Conservation (phyloP, 1,284 basidiomycete genomes). For the Leccinum fallax region DNA sequence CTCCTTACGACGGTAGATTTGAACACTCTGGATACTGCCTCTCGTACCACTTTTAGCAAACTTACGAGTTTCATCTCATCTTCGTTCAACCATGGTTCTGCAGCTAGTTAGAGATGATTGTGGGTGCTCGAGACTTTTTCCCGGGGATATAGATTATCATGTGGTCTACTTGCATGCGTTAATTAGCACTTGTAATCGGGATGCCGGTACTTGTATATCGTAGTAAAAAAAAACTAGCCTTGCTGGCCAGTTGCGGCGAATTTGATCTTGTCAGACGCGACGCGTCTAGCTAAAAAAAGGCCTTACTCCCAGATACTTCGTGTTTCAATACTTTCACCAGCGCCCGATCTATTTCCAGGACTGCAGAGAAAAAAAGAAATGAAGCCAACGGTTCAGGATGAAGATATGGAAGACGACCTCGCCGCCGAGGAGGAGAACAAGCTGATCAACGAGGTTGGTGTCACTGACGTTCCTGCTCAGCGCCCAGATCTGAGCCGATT, state of each 20-base stretch:
- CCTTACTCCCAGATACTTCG: not conserved
- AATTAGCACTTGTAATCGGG: not conserved
- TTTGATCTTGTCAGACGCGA: not conserved
- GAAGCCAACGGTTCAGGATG: constrained; percentile 62
- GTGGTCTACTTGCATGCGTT: not conserved
- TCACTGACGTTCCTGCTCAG: constrained; percentile 1
- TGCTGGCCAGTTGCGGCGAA: not conserved
- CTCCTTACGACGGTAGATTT: not conserved
- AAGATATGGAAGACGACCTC: constrained; percentile 80
- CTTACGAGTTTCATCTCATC: not conserved
- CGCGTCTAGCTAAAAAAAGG: constrained; percentile 9
- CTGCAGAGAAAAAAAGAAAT: constrained; percentile 35
- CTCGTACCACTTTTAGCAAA: not conserved
- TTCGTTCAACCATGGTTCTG: not conserved
- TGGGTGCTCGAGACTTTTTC: not conserved
- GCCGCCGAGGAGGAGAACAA: constrained; percentile 88
- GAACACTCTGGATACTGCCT: not conserved
- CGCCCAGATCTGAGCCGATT: constrained; percentile 15
- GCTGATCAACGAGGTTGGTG: constrained; percentile 85
- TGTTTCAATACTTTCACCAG: not conserved
- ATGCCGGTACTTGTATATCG: not conserved
- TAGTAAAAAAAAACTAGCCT: not conserved
- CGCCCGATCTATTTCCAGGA: not conserved
- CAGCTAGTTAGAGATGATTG: not conserved
- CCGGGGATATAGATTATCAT: not conserved